These are phyloP conservation scores for Phaeosphaeria sp. DNA, from an alignment of 2,329 filamentous ascomycete species.

Conservation along the genomic window DNA sequence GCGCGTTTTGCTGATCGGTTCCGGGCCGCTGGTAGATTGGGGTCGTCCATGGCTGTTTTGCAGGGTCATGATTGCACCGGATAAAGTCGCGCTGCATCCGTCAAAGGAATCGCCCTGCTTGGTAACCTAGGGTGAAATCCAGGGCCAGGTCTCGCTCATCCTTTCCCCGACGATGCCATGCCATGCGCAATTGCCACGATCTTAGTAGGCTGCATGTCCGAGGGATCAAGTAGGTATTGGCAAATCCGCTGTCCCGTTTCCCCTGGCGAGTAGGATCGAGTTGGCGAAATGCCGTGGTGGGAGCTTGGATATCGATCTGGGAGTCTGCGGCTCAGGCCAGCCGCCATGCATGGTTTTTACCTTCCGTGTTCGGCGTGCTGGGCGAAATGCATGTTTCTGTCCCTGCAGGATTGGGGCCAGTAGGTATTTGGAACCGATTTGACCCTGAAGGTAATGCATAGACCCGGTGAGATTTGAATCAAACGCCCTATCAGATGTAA, in stretches of 20 bases:
- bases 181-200: background rate
- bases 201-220: background rate
- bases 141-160: background rate
- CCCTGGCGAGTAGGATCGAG: background rate
- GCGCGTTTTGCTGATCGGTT: background rate
- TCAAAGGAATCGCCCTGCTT: background rate
- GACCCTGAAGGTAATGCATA: conserved; percentile 1
- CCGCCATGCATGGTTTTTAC: background rate
- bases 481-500: conserved; percentile 1
- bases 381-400: background rate
- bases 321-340: background rate
- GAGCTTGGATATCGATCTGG: background rate
- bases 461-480: conserved; percentile 4
- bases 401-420: conserved; percentile 1
- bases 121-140: background rate
- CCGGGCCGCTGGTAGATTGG: background rate
- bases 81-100: background rate
- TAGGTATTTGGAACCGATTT: background rate
- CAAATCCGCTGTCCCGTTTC: background rate
- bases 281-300: background rate
- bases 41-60: background rate
- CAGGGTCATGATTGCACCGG: conserved; percentile 5
- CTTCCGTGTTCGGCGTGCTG: background rate
- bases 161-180: background rate
- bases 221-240: background rate